Conservation (phyloP, 176 grass and related monocot genomes). For the Poa annua region DNA sequence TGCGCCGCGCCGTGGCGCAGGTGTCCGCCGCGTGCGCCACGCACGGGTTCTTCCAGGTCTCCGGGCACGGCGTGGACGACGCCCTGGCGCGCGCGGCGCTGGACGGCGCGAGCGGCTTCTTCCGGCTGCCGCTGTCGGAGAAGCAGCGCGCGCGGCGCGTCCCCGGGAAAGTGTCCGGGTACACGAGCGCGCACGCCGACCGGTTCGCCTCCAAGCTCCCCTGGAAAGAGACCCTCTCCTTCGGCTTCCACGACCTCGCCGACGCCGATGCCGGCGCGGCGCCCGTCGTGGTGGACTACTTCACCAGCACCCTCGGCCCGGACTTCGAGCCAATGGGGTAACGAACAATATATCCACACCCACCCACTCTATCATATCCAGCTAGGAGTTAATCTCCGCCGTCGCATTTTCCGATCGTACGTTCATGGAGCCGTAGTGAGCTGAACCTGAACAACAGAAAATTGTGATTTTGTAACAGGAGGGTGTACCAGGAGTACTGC, state of each 20-base stretch:
- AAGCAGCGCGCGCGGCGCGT: conserved; percentile 64
- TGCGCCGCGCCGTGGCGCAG: conserved; percentile 45
- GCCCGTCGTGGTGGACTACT: conserved; percentile 67
- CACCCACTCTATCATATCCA: neutral
- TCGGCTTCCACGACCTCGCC: conserved; percentile 57
- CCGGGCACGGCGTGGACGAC: conserved; percentile 61
- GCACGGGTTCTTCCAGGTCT: conserved; percentile 94
- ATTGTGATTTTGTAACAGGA: conserved; percentile 22
- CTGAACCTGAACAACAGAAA: neutral
- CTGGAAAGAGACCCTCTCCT: conserved; percentile 97
- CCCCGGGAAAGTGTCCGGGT: conserved; percentile 74
- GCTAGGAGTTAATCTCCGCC: neutral
- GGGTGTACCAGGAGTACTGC: conserved; percentile 81
- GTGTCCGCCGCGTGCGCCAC: conserved; percentile 56
- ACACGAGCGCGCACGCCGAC: conserved; percentile 82
- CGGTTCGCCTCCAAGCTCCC: conserved; percentile 85
- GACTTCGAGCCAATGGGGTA: conserved; percentile 79
- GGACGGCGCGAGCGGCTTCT: conserved; percentile 60
- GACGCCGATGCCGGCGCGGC: neutral
- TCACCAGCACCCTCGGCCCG: conserved; percentile 65
- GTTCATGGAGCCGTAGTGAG: neutral
- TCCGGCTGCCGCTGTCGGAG: conserved; percentile 59
- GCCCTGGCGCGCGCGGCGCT: conserved; percentile 49
- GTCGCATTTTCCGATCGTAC: conserved; percentile 2
- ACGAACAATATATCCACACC: neutral